Conservation (phyloP, 208 protist species). For the Leishmania tarentolae region DNA sequence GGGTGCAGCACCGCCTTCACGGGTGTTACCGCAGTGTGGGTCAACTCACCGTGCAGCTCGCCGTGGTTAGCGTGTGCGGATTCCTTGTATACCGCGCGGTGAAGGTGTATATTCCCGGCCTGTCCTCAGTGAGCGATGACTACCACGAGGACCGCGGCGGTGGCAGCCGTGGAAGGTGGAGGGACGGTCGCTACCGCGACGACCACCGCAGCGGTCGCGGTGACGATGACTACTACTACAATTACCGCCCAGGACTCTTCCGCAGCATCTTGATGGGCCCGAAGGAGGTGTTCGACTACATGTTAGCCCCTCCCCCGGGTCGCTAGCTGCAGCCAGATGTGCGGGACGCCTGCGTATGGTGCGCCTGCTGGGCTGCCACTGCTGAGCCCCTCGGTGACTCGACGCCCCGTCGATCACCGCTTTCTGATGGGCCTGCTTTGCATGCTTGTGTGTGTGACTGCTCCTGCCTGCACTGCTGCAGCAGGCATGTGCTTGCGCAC, state of each 20-base stretch:
- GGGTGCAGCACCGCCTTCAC: constrained; percentile 66
- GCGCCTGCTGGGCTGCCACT: neutral
- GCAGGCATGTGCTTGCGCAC: neutral
- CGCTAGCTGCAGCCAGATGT: neutral
- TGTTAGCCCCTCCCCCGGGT: constrained; percentile 49
- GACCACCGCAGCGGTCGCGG: constrained; percentile 4
- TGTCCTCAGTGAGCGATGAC: neutral
- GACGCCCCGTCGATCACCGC: neutral
- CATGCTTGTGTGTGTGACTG: neutral
- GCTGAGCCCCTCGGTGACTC: neutral
- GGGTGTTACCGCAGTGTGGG: constrained; percentile 66
- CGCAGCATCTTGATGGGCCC: constrained; percentile 74
- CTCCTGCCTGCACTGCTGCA: neutral
- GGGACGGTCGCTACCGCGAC: constrained; percentile 16
- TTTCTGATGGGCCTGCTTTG: neutral
- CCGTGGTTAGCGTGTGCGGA: constrained; percentile 44
- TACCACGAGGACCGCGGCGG: neutral
- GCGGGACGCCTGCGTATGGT: neutral
- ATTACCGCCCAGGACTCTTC: constrained; percentile 47
- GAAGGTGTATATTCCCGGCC: constrained; percentile 26
- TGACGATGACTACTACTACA: constrained; percentile 26
- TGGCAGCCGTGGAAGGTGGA: neutral
- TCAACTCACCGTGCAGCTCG: constrained; percentile 58
- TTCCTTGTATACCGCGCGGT: constrained; percentile 54
- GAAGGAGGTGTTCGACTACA: constrained; percentile 84